Evolutionary conservation across 352 stramenopile genomes (phyloP), one percentile per base, ranked within the genome.

Genomic region (Globisporangium viniferum): DNA sequence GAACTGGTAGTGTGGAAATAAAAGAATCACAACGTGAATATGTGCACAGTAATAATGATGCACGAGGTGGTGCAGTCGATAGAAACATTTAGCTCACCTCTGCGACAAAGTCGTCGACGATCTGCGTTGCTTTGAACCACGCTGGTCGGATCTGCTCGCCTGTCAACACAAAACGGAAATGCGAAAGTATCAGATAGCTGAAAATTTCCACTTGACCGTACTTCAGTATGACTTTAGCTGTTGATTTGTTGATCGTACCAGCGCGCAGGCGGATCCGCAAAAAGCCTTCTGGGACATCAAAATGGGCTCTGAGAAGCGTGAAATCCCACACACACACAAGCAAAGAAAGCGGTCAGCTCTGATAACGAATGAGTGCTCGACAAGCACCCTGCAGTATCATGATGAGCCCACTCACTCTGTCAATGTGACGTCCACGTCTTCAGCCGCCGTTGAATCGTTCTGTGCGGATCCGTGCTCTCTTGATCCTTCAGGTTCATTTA

Each of bases 81-180:
- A 24, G 24, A 24, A 24, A 24, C 24, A 24, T 24, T 24, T 24
- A 24, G 24, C 62, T 7, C 27, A 83, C 75, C 80, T 88, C 70
- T 33, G 67, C 66, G 9, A 81, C 77, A 67, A 93, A 93, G 14
- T 88, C 75, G 29, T 90, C 80, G 0, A 93, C 82, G 35, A 72
- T 61, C 65, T 93, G 83, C 10, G 82, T 89, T 18, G 79, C 77
- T 35, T 87, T 90, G 66, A 91, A 91, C 73, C 82, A 89, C 22
- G 77, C 82, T 9, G 68, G 24, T 12, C 75, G 77, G 22, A 88
- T 81, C 29, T 79, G 70, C 66, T 93, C 79, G 5, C 79, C 78
- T 86, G 27, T 2, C 5, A 10, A n/a, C 12, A 46, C 24, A 46
- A 35, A 20, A 22, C 24, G 27, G 36, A 24, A 24, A 24, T 24